Conservation (phyloP, 208 protist genomes). For the Phytomonas francai region DNA sequence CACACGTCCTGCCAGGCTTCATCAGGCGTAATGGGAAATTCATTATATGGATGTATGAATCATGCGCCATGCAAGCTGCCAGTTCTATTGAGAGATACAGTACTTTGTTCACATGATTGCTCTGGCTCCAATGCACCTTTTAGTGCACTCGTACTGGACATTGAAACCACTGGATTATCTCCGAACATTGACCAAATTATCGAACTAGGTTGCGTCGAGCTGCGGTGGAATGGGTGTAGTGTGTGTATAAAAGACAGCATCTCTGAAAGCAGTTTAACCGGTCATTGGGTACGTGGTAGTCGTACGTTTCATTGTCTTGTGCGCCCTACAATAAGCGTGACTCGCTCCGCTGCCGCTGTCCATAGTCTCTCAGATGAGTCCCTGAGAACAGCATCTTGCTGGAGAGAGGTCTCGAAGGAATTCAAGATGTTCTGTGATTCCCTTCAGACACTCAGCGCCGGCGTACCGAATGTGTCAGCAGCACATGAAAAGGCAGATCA, state of each 20-base stretch:
- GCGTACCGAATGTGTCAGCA: neutral
- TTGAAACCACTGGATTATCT: conserved; percentile 68
- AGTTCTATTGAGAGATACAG: neutral
- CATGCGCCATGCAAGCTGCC: neutral
- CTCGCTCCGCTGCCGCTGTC: conserved; percentile 13
- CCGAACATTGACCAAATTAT: conserved; percentile 33
- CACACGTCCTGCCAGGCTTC: neutral
- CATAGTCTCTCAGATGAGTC: conserved; percentile 25
- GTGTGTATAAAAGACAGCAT: neutral
- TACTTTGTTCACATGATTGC: neutral
- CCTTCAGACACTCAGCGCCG: neutral
- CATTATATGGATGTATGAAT: neutral
- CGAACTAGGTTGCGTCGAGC: conserved; percentile 45
- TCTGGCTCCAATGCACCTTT: conserved; percentile 8
- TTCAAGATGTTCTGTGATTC: neutral
- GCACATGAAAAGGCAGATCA: neutral
- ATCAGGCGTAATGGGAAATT: neutral
- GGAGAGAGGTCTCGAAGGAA: neutral
- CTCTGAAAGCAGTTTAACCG: neutral
- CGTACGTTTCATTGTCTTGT: conserved; percentile 43
- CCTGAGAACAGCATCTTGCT: neutral
- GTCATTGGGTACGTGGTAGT: conserved; percentile 26
- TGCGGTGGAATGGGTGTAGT: conserved; percentile 30
- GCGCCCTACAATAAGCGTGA: conserved; percentile 18
- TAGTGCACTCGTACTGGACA: conserved; percentile 37